Evolutionary conservation across 345 rosid species (phyloP).

Genomic region (Eucalyptus virginea): DNA sequence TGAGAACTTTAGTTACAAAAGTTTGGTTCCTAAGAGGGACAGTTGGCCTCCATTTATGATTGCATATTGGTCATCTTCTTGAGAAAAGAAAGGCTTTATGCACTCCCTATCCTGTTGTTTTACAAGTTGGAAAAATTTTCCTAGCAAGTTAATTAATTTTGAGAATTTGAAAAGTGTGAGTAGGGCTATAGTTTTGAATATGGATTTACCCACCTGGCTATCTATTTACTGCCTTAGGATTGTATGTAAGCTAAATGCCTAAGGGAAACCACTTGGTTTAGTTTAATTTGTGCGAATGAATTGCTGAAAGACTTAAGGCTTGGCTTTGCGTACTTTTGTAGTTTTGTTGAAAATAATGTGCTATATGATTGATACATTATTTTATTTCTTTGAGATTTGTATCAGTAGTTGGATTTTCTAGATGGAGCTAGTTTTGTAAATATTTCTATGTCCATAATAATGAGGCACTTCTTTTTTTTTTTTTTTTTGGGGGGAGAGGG

Average conservation of each 20-base stretch:
- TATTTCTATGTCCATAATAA: background rate
- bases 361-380: background rate
- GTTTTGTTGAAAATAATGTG: background rate
- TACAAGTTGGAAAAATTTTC: background rate
- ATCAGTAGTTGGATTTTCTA: background rate
- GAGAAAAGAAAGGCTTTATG: background rate
- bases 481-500: background rate
- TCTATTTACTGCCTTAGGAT: background rate
- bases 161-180: background rate
- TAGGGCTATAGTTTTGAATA: background rate
- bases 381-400: background rate
- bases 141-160: background rate
- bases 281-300: background rate
- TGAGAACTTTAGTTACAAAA: background rate
- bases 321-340: background rate
- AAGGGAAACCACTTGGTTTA: background rate
- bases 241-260: background rate
- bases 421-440: background rate
- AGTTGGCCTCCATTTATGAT: background rate
- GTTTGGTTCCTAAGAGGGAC: background rate
- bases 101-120: background rate
- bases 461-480: background rate
- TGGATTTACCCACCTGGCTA: background rate
- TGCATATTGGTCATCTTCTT: background rate
- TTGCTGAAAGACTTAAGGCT: background rate